Evolutionary conservation across 108 stramenopile genomes (phyloP), one percentile per base, ranked within the genome.

Genomic region (Cyclotella sp.): DNA sequence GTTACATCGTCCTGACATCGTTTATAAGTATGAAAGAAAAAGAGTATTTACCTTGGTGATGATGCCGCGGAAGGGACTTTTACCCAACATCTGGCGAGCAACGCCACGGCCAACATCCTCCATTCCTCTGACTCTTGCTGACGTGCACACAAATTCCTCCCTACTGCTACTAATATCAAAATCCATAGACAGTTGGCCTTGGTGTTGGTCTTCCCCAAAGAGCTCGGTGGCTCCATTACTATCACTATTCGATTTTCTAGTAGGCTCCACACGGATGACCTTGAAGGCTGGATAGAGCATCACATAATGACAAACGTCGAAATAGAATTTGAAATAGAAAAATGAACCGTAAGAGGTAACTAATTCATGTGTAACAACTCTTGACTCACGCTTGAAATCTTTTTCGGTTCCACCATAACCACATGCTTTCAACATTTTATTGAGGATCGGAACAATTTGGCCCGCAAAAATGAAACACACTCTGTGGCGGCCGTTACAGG

Each of bases 391-490:
- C 13, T 52, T 55, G 14, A 18, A 22, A 8, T 22, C 63, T 22
- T 0, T 44, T 16, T 65, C 73, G 52, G 46, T 7, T n/a, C 19
- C 54, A 44, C 12, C 72, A 34, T 18, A 16, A 21, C 39, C 46
- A 7, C 53, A 6, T 19, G 64, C 63, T 13, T 1, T 52, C 15
- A 84, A 67, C 21, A 84, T 59, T 49, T 75, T 79, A 65, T 70
- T 84, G 55, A 84, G 74, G 19, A 84, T 69, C 5, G 83, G 83
- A 18, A 79, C 67, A 13, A 84, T 60, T 0, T 39, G 21, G n/a
- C 81, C 81, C 16, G 55, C 40, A n/a, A 77, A 73, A 22, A 81
- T 49, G 39, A 12, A 63, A 14, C 28, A 18, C 39, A 51, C 68
- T 18, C 15, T 39, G 15, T 73, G 54, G 8, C 78, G 51, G 0